Base-by-base conservation (phyloP, 192 early-diverging fungal genomes). In the Coemansia sp. region DNA sequence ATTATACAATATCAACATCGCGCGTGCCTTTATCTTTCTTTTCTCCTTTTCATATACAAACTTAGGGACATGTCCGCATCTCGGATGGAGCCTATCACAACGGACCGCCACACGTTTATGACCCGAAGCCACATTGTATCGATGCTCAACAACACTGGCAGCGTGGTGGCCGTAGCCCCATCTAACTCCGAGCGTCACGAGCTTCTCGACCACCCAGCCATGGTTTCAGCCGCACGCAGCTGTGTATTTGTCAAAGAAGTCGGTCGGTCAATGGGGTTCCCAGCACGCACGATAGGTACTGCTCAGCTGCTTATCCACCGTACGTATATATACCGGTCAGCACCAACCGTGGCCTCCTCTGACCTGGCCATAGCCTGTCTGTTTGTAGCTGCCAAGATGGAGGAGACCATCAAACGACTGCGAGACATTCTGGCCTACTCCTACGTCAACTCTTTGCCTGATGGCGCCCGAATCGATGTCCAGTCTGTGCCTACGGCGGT, bases 311-410 rank as follows among this genome's bases (percentile, higher is more conserved):
- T 82, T 5, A 68, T 74, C 19, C 74, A 82, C 63, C 74, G 74
- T 11, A 63, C 72, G n/a, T 69, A 82, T 45, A 74, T 82, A 35
- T 44, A 62, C 64, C 74, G 67, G 21, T 72, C 79, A 27, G 37
- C 34, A 19, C 45, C 57, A 3, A 36, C 70, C 11, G 53, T 66
- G 17, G 59, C 59, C 34, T 66, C 68, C 40, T 71, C 63, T 10
- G 79, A 82, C 50, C 44, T 92, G 37, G 82, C 86, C 56, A 79
- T 85, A 1, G 87, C 92, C 4, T 92, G 90, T 64, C 66, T 94
- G 24, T 92, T 93, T 72, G 90, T 94, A 1, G 91, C 91, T 4
- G 90, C 88, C 46, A 95, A 95, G 64, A 90, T 94, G 63, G 93
- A 95, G 57, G 94, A 95, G 54, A 94, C 93, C 0, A 88, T 90